Percentiles rank a stretch among this genome's conserved stretches.
Evolutionary conservation across 345 rosid genomes (phyloP).

Genomic region (Eutrema heterophyllum): DNA sequence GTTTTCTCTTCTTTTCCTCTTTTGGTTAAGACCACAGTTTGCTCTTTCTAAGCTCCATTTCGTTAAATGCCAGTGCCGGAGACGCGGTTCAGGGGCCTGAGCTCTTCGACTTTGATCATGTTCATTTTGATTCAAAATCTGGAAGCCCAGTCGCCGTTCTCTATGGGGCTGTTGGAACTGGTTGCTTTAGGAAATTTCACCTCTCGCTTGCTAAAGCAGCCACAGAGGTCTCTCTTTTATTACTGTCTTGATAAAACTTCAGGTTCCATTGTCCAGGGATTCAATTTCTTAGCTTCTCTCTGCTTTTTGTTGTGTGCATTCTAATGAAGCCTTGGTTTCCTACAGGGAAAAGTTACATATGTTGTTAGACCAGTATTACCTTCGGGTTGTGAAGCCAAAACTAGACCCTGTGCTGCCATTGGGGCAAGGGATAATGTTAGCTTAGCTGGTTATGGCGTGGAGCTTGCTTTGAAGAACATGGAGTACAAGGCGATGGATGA

Average conservation of each 20-base stretch:
- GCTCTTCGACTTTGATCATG: conserved; percentile 80
- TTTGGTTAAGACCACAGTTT: conserved; percentile 10
- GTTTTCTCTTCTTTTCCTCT: background rate
- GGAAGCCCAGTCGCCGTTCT: conserved; percentile 66
- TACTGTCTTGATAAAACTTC: background rate
- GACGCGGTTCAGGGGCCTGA: conserved; percentile 71
- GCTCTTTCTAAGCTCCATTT: conserved; percentile 8
- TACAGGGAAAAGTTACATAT: conserved; percentile 82
- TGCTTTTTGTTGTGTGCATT: conserved; percentile 10
- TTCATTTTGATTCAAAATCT: conserved; percentile 56
- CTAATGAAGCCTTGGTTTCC: conserved; percentile 17
- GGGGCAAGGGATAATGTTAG: conserved; percentile 69
- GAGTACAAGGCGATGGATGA: conserved; percentile 99
- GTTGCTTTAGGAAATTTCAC: conserved; percentile 80
- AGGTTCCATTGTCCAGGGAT: background rate
- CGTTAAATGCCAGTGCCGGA: conserved; percentile 42
- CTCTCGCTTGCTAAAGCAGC: conserved; percentile 59
- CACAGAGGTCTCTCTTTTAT: conserved; percentile 46
- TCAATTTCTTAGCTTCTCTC: background rate
- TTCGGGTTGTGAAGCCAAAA: conserved; percentile 71
- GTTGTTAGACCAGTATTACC: conserved; percentile 93
- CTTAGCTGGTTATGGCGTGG: conserved; percentile 98
- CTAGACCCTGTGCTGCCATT: conserved; percentile 74
- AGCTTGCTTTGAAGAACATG: conserved; percentile 99
- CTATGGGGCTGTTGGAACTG: conserved; percentile 91